These are phyloP conservation scores for Nymphaea colorata DNA, from an alignment of 164 flowering plant genomes.

Conservation along the genomic window DNA sequence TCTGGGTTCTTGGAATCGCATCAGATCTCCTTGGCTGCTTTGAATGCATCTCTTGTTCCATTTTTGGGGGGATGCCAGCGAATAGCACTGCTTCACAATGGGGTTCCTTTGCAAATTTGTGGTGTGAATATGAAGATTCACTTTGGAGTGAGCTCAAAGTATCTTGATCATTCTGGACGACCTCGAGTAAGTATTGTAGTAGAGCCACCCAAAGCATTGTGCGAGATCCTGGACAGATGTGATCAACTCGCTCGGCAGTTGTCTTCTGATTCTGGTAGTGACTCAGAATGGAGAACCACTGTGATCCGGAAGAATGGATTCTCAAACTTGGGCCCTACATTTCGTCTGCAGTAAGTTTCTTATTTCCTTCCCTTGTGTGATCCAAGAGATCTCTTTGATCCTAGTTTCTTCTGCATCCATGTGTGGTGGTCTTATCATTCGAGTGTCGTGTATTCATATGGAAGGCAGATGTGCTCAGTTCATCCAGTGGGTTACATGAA, in stretches of 20 bases:
- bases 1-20: slow-evolving; percentile 45
- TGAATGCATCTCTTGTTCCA: slow-evolving; percentile 39
- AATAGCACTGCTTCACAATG: slow-evolving; percentile 42
- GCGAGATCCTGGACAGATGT: slow-evolving; percentile 56
- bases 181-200: slow-evolving; percentile 73
- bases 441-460: not conserved
- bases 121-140: slow-evolving; percentile 47
- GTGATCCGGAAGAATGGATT: slow-evolving; percentile 51
- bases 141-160: slow-evolving; percentile 67
- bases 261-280: slow-evolving; percentile 52
- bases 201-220: slow-evolving; percentile 40
- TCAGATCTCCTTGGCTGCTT: slow-evolving; percentile 41
- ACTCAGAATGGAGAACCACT: slow-evolving; percentile 73
- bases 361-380: not conserved
- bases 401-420: not conserved
- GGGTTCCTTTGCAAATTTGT: slow-evolving; percentile 33
- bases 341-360: slow-evolving; percentile 68
- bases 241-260: slow-evolving; percentile 41
- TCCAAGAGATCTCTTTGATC: not conserved
- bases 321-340: slow-evolving; percentile 34
- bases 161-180: slow-evolving; percentile 60
- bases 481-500: no score
- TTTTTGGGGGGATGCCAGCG: slow-evolving; percentile 31
- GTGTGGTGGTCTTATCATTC: not conserved
- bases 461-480: no score